Evolutionary conservation across 176 grass and related monocot genomes (phyloP).

Genomic region (Lolium perenne): DNA sequence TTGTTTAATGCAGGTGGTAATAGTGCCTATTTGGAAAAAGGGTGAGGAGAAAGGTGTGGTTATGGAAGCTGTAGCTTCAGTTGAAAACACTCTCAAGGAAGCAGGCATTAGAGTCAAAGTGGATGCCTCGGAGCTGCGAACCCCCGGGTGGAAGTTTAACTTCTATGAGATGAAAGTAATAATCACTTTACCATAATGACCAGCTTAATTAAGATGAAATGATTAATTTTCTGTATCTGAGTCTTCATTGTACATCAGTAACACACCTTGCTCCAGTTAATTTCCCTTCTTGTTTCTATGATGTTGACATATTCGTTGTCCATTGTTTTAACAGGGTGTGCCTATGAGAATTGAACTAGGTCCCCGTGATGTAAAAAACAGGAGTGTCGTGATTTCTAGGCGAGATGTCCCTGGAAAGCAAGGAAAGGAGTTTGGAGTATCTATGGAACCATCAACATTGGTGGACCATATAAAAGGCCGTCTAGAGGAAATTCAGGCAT

Average conservation of each 20-base stretch:
- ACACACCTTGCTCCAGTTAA: neutral
- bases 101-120: conserved; percentile 92
- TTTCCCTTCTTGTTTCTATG: neutral
- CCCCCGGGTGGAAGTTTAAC: conserved; percentile 96
- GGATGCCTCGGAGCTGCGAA: conserved; percentile 78
- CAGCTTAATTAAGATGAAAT: conserved; percentile 7
- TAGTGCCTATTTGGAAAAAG: conserved; percentile 97
- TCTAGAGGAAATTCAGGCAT: conserved; percentile 89
- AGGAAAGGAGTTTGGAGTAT: conserved; percentile 95
- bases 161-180: conserved; percentile 99
- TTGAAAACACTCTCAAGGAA: conserved; percentile 71
- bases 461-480: conserved; percentile 75
- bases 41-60: conserved; percentile 72
- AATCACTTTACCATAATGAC: conserved; percentile 24
- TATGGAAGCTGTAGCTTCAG: conserved; percentile 76
- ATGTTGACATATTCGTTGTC: conserved; percentile 23
- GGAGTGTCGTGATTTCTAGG: conserved; percentile 77
- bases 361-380: conserved; percentile 84
- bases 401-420: conserved; percentile 90
- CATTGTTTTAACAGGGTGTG: conserved; percentile 64
- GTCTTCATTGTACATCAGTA: neutral
- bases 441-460: conserved; percentile 80
- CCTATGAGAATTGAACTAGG: conserved; percentile 92
- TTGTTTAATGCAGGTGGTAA: conserved; percentile 68
- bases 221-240: neutral